Conservation (phyloP, 2,329 filamentous ascomycete species). For the Pseudogymnoascus sp. region DNA sequence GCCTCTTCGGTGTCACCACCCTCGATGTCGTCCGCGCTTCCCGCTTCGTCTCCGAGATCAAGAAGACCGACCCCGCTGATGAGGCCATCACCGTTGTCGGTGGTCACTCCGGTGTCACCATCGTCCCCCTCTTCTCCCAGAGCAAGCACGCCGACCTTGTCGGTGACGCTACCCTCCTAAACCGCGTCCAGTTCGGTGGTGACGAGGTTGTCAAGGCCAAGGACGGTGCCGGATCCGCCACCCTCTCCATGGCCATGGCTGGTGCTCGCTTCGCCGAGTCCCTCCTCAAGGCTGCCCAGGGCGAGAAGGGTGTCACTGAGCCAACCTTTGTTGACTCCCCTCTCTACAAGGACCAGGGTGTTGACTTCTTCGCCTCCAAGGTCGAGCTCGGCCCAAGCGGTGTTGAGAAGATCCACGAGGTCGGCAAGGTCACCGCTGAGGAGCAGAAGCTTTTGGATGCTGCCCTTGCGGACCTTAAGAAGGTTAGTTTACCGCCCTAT, state of each 20-base stretch:
- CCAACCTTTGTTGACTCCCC: conserved; percentile 95
- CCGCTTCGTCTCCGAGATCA: conserved; percentile 94
- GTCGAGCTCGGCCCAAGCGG: conserved; percentile 95
- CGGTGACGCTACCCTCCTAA: conserved; percentile 69
- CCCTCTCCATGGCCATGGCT: conserved; percentile 97
- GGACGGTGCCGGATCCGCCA: conserved; percentile 93
- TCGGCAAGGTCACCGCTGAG: conserved; percentile 75
- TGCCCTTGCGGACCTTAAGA: conserved; percentile 75
- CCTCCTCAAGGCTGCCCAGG: conserved; percentile 83
- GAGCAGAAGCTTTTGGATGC: conserved; percentile 88
- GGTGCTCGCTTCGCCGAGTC: conserved; percentile 79
- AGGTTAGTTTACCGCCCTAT: conserved; percentile 29
- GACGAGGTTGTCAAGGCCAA: conserved; percentile 99
- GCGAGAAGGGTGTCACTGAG: conserved; percentile 92
- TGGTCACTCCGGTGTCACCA: conserved; percentile 96
- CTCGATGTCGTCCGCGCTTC: conserved; percentile 96
- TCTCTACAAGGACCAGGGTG: conserved; percentile 95
- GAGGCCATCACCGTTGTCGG: conserved; percentile 96
- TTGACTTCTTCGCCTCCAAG: conserved; percentile 93
- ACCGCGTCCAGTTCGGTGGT: conserved; percentile 93
- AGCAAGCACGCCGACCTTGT: conserved; percentile 77
- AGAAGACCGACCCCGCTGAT: conserved; percentile 79
- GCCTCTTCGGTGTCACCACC: conserved; percentile 98
- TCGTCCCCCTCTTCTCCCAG: conserved; percentile 95
- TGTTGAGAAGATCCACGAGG: conserved; percentile 83